Evolutionary conservation across 768 basidiomycete species (phyloP), one percentile per base, ranked within the genome.

Genomic region (Rossbeevera mucosa): DNA sequence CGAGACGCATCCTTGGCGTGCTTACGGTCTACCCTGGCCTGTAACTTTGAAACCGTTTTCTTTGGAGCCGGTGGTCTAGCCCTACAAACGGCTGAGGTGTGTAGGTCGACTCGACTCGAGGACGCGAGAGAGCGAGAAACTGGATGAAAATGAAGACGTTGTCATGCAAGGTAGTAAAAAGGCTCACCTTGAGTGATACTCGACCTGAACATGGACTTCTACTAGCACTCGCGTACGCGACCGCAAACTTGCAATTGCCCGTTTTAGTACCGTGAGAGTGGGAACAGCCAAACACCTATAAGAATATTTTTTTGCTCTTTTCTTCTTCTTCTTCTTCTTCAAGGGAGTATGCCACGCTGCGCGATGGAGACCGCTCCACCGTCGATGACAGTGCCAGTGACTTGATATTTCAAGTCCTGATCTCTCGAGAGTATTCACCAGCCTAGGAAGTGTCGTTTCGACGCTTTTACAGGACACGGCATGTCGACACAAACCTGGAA

Each of bases 381-480:
- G 67, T 80, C 74, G 80, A 72, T 69, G 73, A 74, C 80, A 81
- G 80, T 82, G 80, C 80, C 80, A 81, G 80, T 77, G 76, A 80
- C 74, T 75, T 61, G 68, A 24, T n/a, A 68, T 60, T 62, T 49
- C 63, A 66, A 74, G 74, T 79, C 71, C 78, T 80, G 74, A 67
- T 67, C 76, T 80, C 78, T 79, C 78, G 63, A 80, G 76, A 82
- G 53, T 13, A 70, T 63, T 44, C 48, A 66, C 71, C 80, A 81
- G 80, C 75, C 61, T 81, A 81, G 80, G 80, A 82, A 82, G 79
- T 82, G 80, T 81, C 76, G 80, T 74, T 67, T 76, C 71, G 71
- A 74, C 78, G 66, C 53, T 55, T 60, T 63, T 65, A 60, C 59
- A 80, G 79, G 76, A 74, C 71, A 71, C 77, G 79, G 78, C 80